Percentiles rank a stretch among this genome's conserved stretches.
These are phyloP conservation scores for Artemisia argyi DNA, from an alignment of 129 eudicot species.

Conservation along the genomic window DNA sequence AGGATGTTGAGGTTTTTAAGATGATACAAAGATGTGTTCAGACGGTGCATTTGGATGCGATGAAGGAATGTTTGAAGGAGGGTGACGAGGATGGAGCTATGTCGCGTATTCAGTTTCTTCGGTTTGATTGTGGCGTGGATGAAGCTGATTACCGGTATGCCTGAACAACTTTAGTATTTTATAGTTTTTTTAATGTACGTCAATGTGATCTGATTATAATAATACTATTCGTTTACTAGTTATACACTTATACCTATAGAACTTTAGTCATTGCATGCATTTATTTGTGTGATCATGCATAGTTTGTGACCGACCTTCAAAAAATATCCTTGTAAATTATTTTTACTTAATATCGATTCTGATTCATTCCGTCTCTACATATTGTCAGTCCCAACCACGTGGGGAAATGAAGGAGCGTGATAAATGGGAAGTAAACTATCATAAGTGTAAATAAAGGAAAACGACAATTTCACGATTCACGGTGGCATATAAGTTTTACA, in stretches of 20 bases:
- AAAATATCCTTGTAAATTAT: background rate
- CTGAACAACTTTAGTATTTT: slow-evolving; percentile 15
- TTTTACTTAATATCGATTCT: background rate
- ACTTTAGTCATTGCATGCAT: background rate
- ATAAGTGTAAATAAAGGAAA: slow-evolving; percentile 7
- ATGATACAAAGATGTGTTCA: slow-evolving; percentile 66
- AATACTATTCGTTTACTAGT: background rate
- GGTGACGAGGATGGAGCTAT: slow-evolving; percentile 59
- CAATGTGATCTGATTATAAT: background rate
- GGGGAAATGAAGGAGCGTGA: background rate
- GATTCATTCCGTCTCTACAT: background rate
- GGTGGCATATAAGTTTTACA: background rate
- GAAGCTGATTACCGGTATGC: slow-evolving; percentile 85
- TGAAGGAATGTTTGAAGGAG: slow-evolving; percentile 59
- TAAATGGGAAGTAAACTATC: slow-evolving; percentile 9
- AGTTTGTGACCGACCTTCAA: background rate
- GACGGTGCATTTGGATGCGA: slow-evolving; percentile 73
- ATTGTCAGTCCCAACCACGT: background rate
- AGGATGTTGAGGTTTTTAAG: slow-evolving; percentile 50
- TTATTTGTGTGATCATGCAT: background rate
- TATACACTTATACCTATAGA: background rate
- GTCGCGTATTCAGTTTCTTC: slow-evolving; percentile 75
- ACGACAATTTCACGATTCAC: background rate
- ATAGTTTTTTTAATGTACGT: slow-evolving; percentile 11
- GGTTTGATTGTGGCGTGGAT: slow-evolving; percentile 63